Base-by-base conservation (phyloP, 1,139 yeast genomes). In the Saccharomycopsis phalli region DNA sequence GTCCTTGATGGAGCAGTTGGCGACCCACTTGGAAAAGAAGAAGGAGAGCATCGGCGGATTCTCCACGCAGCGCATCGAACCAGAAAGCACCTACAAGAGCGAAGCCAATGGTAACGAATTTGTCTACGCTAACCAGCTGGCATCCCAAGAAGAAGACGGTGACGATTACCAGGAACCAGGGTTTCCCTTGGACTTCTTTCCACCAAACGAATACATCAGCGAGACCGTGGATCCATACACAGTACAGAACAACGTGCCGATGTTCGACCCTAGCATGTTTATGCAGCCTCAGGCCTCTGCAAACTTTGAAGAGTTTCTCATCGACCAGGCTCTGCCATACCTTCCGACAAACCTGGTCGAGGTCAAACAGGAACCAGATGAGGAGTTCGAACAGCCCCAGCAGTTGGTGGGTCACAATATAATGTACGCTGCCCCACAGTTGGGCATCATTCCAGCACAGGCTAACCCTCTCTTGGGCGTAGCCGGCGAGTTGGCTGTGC, bases 181-280 rank as follows among this genome's bases (percentile, higher is more conserved):
- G 51, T 78, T 79, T 57, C 86, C 87, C 2, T 58, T 79, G 44
- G 87, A 79, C 51, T 79, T 76, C 52, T 70, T 79, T 51, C 66
- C 68, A 11, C 46, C 31, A 23, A 40, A 42, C 31, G 58, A 53
- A 53, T 63, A 35, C 17, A 44, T 43, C 19, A 37, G 25, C 20
- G 46, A 44, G 29, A 43, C 46, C 2, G 25, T 34, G n/a, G 44
- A 44, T 28, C 47, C 47, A n/a, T 17, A 6, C 11, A 5, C 33
- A 4, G n/a, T 5, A 8, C 18, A 14, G 11, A 31, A 39, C 23
- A 37, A 21, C 14, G 38, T 43, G 4, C 45, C 48, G 6, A 30
- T 35, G 13, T 39, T 45, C 18, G 48, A 45, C 29, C 48, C 48
- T 14, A 43, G 31, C 23, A 35, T 45, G 20, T 43, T 45, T 26